These are phyloP conservation scores for Cryphonectria parasitica DNA, from an alignment of 2,329 filamentous ascomycete species.

Conservation along the genomic window DNA sequence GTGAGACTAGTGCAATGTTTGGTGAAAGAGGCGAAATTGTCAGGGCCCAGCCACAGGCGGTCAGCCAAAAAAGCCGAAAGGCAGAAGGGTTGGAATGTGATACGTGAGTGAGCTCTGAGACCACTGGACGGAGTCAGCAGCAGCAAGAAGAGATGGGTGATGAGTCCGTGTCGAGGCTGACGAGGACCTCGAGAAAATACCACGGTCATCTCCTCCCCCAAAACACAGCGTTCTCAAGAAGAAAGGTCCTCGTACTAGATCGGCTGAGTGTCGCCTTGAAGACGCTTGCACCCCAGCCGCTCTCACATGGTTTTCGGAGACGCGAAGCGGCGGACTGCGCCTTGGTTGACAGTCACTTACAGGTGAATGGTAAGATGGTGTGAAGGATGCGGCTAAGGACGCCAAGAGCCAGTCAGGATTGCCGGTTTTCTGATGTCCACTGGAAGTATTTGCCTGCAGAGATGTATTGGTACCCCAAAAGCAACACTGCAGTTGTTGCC, in stretches of 20 bases:
- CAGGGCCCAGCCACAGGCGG: neutral
- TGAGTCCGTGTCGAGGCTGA: neutral
- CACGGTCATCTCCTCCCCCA: neutral
- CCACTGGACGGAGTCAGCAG: neutral
- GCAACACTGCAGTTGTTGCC: neutral
- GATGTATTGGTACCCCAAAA: neutral
- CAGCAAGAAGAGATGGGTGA: neutral
- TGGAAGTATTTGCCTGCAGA: neutral
- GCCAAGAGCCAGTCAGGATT: constrained; percentile 1
- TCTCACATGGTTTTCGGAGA: neutral
- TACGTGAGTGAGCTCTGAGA: neutral
- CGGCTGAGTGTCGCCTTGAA: neutral
- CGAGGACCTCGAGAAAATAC: neutral
- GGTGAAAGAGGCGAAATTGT: neutral
- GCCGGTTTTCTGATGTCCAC: constrained; percentile 16
- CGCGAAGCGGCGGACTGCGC: neutral
- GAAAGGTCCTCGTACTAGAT: neutral
- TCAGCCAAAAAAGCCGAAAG: neutral
- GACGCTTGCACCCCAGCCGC: neutral
- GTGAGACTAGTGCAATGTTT: neutral
- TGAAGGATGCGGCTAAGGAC: constrained; percentile 16
- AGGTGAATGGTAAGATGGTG: constrained; percentile 13
- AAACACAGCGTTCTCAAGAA: neutral
- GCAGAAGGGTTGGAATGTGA: neutral
- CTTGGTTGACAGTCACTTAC: neutral